phyloP scores from a whole-genome alignment of 2,329 filamentous ascomycete genomes.

The Hypoxylon rubiginosum region DNA sequence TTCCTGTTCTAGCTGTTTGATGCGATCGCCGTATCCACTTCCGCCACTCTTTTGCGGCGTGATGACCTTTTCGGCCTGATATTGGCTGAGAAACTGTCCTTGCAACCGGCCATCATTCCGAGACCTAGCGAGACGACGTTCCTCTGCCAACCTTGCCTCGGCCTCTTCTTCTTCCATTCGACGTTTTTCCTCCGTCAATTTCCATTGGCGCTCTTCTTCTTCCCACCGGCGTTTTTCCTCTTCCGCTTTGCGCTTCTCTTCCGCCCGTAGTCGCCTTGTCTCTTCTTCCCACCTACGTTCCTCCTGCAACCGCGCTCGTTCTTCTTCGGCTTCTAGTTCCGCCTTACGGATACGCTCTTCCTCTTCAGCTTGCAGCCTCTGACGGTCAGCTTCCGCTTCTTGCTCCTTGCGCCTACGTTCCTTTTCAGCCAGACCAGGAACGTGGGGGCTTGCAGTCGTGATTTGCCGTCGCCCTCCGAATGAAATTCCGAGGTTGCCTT shows the following conservation, averaged over 20 bases:
- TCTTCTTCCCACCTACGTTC: slow-evolving; percentile 77
- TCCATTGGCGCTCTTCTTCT: slow-evolving; percentile 82
- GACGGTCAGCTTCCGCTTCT: slow-evolving; percentile 71
- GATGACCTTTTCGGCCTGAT: slow-evolving; percentile 77
- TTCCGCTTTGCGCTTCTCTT: slow-evolving; percentile 73
- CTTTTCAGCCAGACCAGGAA: slow-evolving; percentile 88
- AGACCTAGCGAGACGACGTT: slow-evolving; percentile 72
- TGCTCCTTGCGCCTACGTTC: slow-evolving; percentile 74
- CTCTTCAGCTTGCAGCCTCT: slow-evolving; percentile 67
- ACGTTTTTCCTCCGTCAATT: slow-evolving; percentile 79
- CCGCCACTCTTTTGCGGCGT: slow-evolving; percentile 55
- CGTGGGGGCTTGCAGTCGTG: slow-evolving; percentile 81
- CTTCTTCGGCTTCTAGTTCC: slow-evolving; percentile 70
- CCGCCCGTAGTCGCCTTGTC: slow-evolving; percentile 69
- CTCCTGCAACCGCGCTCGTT: slow-evolving; percentile 71
- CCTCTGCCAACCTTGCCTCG: slow-evolving; percentile 75
- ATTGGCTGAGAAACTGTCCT: slow-evolving; percentile 89
- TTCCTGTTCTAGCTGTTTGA: slow-evolving; percentile 84
- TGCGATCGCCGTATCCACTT: slow-evolving; percentile 72
- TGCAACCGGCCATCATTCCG: slow-evolving; percentile 77
- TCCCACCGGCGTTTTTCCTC: slow-evolving; percentile 82
- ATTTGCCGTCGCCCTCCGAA: slow-evolving; percentile 95
- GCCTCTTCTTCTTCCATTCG: slow-evolving; percentile 80
- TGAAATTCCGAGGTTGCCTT: slow-evolving; percentile 92
- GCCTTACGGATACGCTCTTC: slow-evolving; percentile 62